Base-by-base conservation (phyloP, 495 filamentous ascomycete species). In the Cairneyella variabilis region DNA sequence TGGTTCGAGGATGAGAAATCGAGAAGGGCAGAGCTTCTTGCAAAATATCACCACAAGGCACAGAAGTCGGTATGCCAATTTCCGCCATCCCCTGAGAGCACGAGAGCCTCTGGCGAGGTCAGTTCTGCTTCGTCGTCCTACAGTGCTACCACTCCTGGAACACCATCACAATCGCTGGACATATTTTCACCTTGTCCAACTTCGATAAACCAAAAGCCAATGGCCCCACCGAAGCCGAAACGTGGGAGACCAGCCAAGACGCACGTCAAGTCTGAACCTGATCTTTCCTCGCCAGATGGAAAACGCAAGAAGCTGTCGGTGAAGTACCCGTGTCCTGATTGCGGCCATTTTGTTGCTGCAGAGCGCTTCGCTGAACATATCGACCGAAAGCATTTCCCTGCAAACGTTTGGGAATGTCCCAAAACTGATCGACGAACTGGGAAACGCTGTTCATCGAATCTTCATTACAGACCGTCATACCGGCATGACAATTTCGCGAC, bases 1-100 rank as follows among this genome's bases (percentile, higher is more conserved):
- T 48, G 45, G 45, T 48, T 48, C 26, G 20, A 36, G 28, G 45
- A 48, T 48, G 45, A 48, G 28, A 48, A 48, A 36, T 48, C 12
- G 28, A 48, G 45, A 36, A 48, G 45, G 21, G 26, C 27, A 34
- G 27, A 48, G 16, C 28, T 48, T 4, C 25, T 34, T 48, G 45
- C 45, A 16, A 34, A 48, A 3, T 4, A 25, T 48, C 26, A 6
- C 3, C 45, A 32, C n/a, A 9, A 34, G 26, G 45, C 26, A 23
- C 45, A 48, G 20, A 23, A 5, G 28, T 36, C 26, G 21, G 12
- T 25, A 47, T 47, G 45, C 28, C 45, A 48, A 21, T 48, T 48
- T 26, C 45, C 45, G 18, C 25, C 45, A 27, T 20, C 45, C 3
- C 45, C 45, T 9, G 45, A 48, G 17, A 48, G 26, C 45, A 48